Evolutionary conservation across 768 basidiomycete species (phyloP), one percentile per base, ranked within the genome.

Genomic region (Flagelloscypha sp.): DNA sequence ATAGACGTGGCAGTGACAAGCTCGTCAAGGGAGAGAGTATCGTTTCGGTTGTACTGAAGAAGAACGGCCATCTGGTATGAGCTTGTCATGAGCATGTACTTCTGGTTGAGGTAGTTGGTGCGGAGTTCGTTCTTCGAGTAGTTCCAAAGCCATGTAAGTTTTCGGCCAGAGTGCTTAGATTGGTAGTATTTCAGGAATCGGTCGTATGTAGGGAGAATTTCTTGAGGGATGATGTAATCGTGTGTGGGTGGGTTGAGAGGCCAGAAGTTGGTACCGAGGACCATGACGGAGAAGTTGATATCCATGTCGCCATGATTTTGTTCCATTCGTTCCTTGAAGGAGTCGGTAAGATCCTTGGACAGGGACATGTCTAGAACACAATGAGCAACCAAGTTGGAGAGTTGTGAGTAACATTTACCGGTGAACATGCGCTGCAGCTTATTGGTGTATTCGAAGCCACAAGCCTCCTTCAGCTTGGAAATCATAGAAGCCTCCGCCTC

Each of bases 401-500:
- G n/a, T n/a, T n/a, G n/a, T n/a, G n/a, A n/a, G n/a, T n/a, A n/a
- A n/a, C n/a, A n/a, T 66, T 9, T 40, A 88, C 89, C 88, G 24
- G 86, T 90, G 58, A 99, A 92, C 94, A 98, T 97, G 55, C 87
- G 80, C 55, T 89, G 85, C 33, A 98, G 65, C 59, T 97, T 97
- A 62, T 84, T 84, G 24, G 92, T 95, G 58, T 97, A 95, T 49
- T 97, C 93, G 62, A 90, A 92, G 36, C 94, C 94, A 49, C 88
- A 95, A 7, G 85, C 85, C 50, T 93, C 92, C 68, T 95, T 97
- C 49, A 99, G 60, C 60, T 95, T 97, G 33, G 88, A 84, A 48
- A 97, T 97, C 94, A 99, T 99, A 57, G 83, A 92, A 17, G 87
- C 82, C 55, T 99, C 94, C 33, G 83, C 84, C 58, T 99, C 94